These are phyloP conservation scores for Potentilla sterilis DNA, from an alignment of 306 rosid species.

Conservation along the genomic window DNA sequence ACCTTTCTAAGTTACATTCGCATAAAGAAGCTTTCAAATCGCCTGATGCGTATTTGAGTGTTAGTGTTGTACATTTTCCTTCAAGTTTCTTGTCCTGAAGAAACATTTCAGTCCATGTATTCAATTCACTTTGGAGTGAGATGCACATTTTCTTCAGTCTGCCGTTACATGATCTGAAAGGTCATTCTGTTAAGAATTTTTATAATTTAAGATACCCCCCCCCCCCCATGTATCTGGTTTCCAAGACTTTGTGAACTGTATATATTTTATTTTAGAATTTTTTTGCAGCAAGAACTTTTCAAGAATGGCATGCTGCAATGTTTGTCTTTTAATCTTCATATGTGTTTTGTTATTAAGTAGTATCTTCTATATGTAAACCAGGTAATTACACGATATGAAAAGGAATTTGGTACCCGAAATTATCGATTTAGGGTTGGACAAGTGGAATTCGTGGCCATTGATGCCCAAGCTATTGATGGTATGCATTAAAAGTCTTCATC, in stretches of 20 bases:
- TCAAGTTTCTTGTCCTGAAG: not conserved
- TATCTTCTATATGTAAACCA: conserved; percentile 18
- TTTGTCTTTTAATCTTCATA: conserved; percentile 2
- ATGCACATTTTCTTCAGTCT: not conserved
- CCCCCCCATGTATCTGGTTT: not conserved
- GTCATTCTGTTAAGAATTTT: conserved; percentile 13
- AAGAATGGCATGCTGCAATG: not conserved
- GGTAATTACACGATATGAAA: conserved; percentile 67
- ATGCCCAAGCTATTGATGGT: conserved; percentile 81
- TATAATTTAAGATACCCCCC: not conserved
- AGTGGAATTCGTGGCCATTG: conserved; percentile 72
- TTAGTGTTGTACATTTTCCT: not conserved
- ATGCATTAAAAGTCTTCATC: conserved; percentile 16
- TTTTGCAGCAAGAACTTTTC: not conserved
- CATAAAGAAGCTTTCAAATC: not conserved
- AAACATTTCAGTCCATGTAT: not conserved
- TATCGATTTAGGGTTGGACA: conserved; percentile 53
- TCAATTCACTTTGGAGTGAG: not conserved
- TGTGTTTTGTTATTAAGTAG: conserved; percentile 10
- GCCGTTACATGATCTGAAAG: not conserved
- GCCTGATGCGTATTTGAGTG: not conserved
- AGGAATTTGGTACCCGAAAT: conserved; percentile 61
- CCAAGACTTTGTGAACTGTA: not conserved
- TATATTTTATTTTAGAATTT: not conserved
- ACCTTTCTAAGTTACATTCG: not conserved